Evolutionary conservation across 176 grass and related monocot genomes (phyloP), one percentile per base, ranked within the genome.

Genomic region (Leersia perrieri): DNA sequence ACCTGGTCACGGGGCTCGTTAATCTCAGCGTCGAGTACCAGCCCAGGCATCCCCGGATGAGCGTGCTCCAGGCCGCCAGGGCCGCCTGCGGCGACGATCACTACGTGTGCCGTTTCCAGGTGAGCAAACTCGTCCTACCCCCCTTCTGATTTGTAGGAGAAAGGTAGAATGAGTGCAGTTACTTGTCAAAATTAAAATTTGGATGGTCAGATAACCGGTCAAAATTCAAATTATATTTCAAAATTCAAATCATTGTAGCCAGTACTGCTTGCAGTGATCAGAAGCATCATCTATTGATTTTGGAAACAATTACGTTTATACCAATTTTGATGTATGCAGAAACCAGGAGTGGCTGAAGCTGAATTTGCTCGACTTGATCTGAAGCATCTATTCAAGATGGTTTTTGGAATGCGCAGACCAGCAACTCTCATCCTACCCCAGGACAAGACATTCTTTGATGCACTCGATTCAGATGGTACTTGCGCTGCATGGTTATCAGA

Each of bases 401-500:
- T 92, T 31, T 84, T 94, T 68, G 87, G 90, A 76, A 89, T n/a
- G n/a, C n/a, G n/a, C 84, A 89, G 90, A 47, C 88, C 95, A 78
- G 69, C 33, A 74, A 60, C 88, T 58, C 49, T 78, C 63, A 74
- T 98, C 78, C 26, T 98, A 49, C 36, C 83, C 4, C 92, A 98
- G 80, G 92, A 94, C 16, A 94, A 87, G 84, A 87, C 83, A 55
- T 90, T 98, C 87, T 89, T 85, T 45, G 92, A 91, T 33, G 89
- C 88, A 9, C 14, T 73, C 72, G 70, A 89, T 76, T 91, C 92
- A 27, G 84, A 73, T 49, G 87, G 77, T 9, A 80, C 84, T 74
- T 92, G 91, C 55, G 90, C 95, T 67, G 9, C 88, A 69, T 94
- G 95, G 92, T 60, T 98, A 28, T 89, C 95, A 42, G 92, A 94